Evolutionary conservation across 139 green algal species (phyloP), one percentile per base, ranked within the genome.

Genomic region (Tetradesmus lagerheimii): DNA sequence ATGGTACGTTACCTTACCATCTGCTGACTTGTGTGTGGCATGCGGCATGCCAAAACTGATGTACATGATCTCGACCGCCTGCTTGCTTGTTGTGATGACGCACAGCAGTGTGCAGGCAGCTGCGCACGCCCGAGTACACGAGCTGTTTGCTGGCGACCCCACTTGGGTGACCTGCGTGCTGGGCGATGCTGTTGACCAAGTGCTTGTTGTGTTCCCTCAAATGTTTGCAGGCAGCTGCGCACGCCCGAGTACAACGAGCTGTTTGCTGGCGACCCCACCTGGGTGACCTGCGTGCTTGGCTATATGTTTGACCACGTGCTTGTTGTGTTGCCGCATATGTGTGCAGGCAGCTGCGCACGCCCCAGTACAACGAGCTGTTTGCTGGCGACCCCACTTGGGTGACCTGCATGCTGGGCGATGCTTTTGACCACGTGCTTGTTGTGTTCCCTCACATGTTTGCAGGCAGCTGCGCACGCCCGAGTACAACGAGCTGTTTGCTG

Each of bases 291-390:
- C 45, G n/a, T n/a, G n/a, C n/a, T n/a, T n/a, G n/a, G n/a, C n/a
- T n/a, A n/a, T n/a, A n/a, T n/a, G n/a, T n/a, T n/a, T n/a, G n/a
- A n/a, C n/a, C n/a, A n/a, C n/a, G n/a, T n/a, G n/a, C n/a, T n/a
- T n/a, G n/a, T n/a, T n/a, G n/a, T n/a, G n/a, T n/a, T n/a, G n/a
- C n/a, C n/a, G n/a, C n/a, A n/a, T n/a, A n/a, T n/a, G n/a, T 39
- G 8, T 39, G n/a, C 88, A 90, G 93, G 47, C 95, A 97, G 45
- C 94, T 97, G 89, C 94, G 95, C 87, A 96, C 95, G 41, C 94
- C 94, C 27, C 94, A 97, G 87, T 97, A 97, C 94, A 97, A n/a
- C 83, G 88, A 91, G 39, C 94, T 97, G 47, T 97, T 97, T 89
- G 94, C 95, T 0, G 95, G 95, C 18, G 95, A 97, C 91, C 95